These are phyloP conservation scores for Aquilaria agallochum DNA, from an alignment of 441 rosid species.

Conservation along the genomic window DNA sequence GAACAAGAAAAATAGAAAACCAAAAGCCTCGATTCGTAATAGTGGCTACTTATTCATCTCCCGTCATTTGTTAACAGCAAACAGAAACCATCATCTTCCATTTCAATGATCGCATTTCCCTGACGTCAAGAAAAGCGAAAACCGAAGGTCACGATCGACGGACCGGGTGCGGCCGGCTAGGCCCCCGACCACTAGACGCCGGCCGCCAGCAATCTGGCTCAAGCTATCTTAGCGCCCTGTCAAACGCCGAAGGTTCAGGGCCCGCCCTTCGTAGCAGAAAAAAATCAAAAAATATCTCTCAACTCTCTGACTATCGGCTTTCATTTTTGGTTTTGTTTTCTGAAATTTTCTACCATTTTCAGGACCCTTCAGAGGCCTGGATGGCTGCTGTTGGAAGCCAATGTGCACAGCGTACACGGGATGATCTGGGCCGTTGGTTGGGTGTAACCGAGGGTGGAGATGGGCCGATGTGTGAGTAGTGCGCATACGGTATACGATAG, in stretches of 20 bases:
- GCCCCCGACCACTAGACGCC: slow-evolving; percentile 9
- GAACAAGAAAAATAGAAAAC: no score
- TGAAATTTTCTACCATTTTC: slow-evolving; percentile 1
- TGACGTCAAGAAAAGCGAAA: slow-evolving; percentile 11
- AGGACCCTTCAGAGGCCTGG: slow-evolving; percentile 8
- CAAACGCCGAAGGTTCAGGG: slow-evolving; percentile 7
- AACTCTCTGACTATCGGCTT: neutral
- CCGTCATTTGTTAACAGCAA: neutral
- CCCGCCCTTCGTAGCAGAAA: neutral
- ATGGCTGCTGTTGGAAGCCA: neutral
- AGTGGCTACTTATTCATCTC: no score
- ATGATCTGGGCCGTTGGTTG: slow-evolving; percentile 22
- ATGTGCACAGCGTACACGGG: slow-evolving; percentile 12
- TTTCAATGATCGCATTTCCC: slow-evolving; percentile 8
- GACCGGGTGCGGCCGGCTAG: neutral
- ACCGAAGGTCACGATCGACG: slow-evolving; percentile 10
- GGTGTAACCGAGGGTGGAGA: slow-evolving; percentile 25
- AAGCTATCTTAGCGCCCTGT: slow-evolving; percentile 10
- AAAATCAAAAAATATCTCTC: neutral
- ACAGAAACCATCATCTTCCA: neutral
- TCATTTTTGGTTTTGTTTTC: neutral
- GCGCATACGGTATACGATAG: slow-evolving; percentile 20
- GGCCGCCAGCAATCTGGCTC: slow-evolving; percentile 21
- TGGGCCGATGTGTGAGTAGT: slow-evolving; percentile 19
- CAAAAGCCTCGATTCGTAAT: no score